phyloP scores from a whole-genome alignment of 1,284 basidiomycete genomes.

The Trametes sp. region DNA sequence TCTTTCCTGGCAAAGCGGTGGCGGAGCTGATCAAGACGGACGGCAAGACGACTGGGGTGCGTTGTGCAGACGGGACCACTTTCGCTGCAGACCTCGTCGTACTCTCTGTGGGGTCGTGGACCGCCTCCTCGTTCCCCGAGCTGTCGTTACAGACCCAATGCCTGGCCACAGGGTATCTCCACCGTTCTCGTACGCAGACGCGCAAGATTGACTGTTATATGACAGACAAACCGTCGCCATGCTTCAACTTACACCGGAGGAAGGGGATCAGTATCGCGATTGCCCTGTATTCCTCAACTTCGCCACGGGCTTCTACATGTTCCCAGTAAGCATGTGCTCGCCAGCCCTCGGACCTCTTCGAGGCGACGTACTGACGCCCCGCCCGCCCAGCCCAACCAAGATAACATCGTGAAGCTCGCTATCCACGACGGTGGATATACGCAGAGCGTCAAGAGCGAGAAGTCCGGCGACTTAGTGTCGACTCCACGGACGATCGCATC shows the following conservation, averaged over 20 bases:
- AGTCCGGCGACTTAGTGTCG: constrained; percentile 51
- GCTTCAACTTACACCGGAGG: constrained; percentile 76
- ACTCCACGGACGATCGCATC: constrained; percentile 70
- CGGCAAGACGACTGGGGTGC: constrained; percentile 66
- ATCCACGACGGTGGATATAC: constrained; percentile 75
- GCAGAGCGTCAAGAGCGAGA: constrained; percentile 43
- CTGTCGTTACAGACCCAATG: constrained; percentile 58
- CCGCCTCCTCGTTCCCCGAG: constrained; percentile 76
- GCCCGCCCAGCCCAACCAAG: constrained; percentile 78
- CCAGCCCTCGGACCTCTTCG: not conserved
- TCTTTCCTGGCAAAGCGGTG: constrained; percentile 67
- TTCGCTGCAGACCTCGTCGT: constrained; percentile 67
- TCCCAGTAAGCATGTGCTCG: constrained; percentile 71
- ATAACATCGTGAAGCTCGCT: constrained; percentile 78
- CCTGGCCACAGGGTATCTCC: constrained; percentile 77
- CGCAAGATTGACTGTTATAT: not conserved
- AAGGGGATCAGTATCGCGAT: constrained; percentile 65
- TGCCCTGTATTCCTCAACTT: constrained; percentile 81
- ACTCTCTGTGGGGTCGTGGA: constrained; percentile 85
- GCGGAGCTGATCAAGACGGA: constrained; percentile 51
- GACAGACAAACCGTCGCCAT: constrained; percentile 79
- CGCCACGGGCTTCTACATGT: constrained; percentile 73
- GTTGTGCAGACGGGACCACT: constrained; percentile 64
- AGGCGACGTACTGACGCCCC: no score
- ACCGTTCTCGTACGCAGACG: not conserved